Evolutionary conservation across 371 early-diverging fungal species (phyloP).

Genomic region (Syncephalis plumigaleata): DNA sequence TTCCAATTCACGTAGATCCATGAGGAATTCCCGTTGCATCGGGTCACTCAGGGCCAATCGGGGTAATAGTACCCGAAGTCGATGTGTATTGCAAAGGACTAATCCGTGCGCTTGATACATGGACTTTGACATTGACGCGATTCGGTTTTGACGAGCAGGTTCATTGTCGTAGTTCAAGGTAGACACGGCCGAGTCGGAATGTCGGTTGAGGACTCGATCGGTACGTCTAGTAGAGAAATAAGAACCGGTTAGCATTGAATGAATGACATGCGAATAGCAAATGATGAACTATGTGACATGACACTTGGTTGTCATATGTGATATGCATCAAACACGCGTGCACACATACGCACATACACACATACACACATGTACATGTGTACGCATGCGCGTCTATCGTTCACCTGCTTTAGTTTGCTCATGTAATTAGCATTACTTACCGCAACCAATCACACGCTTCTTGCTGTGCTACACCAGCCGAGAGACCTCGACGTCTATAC

Average conservation of each 20-base stretch:
- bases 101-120: slow-evolving; percentile 49
- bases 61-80: slow-evolving; percentile 27
- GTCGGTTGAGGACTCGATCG: slow-evolving; percentile 19
- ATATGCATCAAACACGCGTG: no score
- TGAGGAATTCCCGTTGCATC: slow-evolving; percentile 43
- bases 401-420: no score
- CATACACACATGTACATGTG: no score
- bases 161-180: slow-evolving; percentile 4
- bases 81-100: slow-evolving; percentile 46
- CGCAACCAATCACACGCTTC: background rate
- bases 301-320: no score
- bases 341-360: no score
- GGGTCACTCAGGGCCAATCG: slow-evolving; percentile 24
- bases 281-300: no score
- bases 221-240: slow-evolving; percentile 16
- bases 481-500: background rate
- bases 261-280: no score
- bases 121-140: slow-evolving; percentile 14
- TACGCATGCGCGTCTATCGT: no score
- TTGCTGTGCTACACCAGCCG: background rate
- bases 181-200: background rate
- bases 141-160: background rate
- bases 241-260: background rate
- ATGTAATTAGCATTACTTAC: background rate
- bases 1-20: slow-evolving; percentile 54